A percentile compares a stretch with the other conserved stretches of the same genome.
phyloP scores from a whole-genome alignment of 176 grass and related monocot genomes.

The Coix lacrymajobi region DNA sequence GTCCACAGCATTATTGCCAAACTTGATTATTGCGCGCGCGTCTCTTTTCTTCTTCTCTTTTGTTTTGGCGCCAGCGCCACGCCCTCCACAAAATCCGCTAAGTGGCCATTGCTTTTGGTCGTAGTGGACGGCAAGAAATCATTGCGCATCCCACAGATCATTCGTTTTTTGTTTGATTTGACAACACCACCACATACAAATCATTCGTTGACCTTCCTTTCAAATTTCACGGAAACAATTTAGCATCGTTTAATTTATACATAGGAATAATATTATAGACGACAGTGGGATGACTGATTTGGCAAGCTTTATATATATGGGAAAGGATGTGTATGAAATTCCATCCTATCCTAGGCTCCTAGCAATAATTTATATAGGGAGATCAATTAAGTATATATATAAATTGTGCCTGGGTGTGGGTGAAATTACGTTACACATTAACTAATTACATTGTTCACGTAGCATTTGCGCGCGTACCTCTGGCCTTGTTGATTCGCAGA shows the following conservation, averaged over 20 bases:
- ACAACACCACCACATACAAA: not conserved
- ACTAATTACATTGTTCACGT: not conserved
- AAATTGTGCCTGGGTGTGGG: too few relatives aligned
- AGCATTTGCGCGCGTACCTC: slow-evolving; percentile 22
- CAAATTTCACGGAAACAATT: not conserved
- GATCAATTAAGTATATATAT: not conserved
- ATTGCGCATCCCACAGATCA: not conserved
- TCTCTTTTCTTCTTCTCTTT: not conserved
- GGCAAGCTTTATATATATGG: not conserved
- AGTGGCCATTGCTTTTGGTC: slow-evolving; percentile 5
- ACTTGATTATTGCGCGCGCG: not conserved
- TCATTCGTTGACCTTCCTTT: not conserved
- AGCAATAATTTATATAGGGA: not conserved
- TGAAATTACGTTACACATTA: not conserved
- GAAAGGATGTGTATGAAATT: not conserved
- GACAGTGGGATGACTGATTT: not conserved
- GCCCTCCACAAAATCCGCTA: slow-evolving; percentile 5
- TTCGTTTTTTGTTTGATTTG: not conserved
- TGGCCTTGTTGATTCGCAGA: slow-evolving; percentile 50
- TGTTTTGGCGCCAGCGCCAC: not conserved
- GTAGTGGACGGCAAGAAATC: slow-evolving; percentile 7
- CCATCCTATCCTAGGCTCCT: not conserved
- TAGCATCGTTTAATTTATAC: not conserved
- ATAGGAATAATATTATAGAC: not conserved
- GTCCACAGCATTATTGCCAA: not conserved